These are phyloP conservation scores for Melampsora americana DNA, from an alignment of 1,284 basidiomycete genomes.

Conservation along the genomic window DNA sequence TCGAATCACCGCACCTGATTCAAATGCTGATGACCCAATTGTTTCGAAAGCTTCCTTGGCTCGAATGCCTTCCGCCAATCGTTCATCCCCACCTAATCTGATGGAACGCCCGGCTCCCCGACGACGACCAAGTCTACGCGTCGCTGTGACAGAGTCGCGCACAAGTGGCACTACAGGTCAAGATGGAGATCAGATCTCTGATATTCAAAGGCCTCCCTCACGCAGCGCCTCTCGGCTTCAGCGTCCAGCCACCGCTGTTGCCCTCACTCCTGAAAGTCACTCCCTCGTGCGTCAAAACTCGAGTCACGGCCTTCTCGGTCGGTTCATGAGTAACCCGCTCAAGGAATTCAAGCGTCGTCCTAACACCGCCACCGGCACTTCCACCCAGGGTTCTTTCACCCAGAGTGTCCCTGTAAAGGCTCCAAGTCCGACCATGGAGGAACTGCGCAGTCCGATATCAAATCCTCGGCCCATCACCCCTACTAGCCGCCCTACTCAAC, in stretches of 20 bases:
- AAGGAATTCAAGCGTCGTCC: conserved; percentile 22
- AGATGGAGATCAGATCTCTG: background rate
- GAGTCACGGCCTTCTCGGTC: conserved; percentile 16
- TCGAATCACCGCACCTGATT: background rate
- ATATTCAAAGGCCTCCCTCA: background rate
- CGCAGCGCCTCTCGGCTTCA: background rate
- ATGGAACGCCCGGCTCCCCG: background rate
- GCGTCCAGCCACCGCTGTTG: background rate
- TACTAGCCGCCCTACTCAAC: background rate
- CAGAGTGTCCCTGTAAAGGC: conserved; percentile 8
- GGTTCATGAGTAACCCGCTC: conserved; percentile 6
- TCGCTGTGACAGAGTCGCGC: background rate
- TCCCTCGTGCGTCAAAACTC: background rate
- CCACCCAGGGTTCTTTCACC: conserved; percentile 1
- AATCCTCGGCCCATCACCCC: background rate
- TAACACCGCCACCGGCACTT: conserved; percentile 27
- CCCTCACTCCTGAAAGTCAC: background rate
- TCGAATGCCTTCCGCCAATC: background rate
- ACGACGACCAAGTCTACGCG: background rate
- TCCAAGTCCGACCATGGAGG: background rate
- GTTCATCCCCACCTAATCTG: background rate
- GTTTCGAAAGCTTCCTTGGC: background rate
- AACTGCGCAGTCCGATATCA: background rate
- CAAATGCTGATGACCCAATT: background rate
- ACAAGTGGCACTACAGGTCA: background rate